Evolutionary conservation across 495 filamentous ascomycete genomes (phyloP), one percentile per base, ranked within the genome.

Genomic region (Hypoxylon trugodes): DNA sequence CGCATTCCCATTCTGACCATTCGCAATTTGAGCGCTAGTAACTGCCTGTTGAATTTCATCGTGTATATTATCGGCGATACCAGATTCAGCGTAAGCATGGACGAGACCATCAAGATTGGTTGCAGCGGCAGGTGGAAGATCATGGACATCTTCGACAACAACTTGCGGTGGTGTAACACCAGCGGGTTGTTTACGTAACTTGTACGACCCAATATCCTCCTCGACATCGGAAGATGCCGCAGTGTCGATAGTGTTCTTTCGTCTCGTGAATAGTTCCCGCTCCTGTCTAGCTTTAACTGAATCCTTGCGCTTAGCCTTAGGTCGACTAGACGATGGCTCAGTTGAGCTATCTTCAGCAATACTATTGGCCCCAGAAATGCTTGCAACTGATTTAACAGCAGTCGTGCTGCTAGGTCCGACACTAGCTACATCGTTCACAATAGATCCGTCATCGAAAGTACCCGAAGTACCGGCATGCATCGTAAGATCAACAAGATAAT

Each of bases 401-500:
- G 87, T 82, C 25, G 92, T 86, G 68, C 92, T 96, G 76, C 92
- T 96, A 13, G 91, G 91, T n/a, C 89, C 86, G 37, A 91, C 89
- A 58, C 87, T 89, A 6, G 81, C 77, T 37, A 86, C 88, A 50
- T 92, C 89, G 0, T 81, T 73, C 53, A 84, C 78, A 2, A 88
- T 74, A 42, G 79, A 80, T 18, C 89, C 85, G 24, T 82, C 79
- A 35, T 82, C 78, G 25, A 74, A 75, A 1, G 69, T 66, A 12
- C 72, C 68, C 18, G 69, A 73, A 12, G 73, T 66, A 24, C 79
- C 71, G 26, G 91, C 93, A 74, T 99, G 95, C 93, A 99, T 97
- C 0, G 95, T 97, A 15, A 99, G 80, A 73, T 99, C 95, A 38
- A 98, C 92, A 5, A 98, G 84, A 65, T 96, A 98, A 69, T 98